phyloP scores from a whole-genome alignment of 441 rosid species.

The Erodium trifolium region DNA sequence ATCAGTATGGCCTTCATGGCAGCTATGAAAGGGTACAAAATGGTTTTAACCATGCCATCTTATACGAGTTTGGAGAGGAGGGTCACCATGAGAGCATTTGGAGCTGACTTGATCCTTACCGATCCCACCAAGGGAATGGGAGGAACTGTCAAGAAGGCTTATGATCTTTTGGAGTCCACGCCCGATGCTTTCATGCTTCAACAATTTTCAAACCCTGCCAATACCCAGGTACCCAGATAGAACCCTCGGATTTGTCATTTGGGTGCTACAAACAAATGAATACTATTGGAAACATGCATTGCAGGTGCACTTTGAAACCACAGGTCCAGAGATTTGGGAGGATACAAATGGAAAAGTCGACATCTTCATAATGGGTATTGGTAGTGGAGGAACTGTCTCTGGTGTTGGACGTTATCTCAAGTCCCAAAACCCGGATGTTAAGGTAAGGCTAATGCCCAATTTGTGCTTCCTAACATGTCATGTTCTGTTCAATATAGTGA shows the following conservation, averaged over 20 bases:
- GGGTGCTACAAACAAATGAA: not conserved
- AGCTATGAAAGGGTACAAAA: constrained; percentile 75
- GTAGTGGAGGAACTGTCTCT: constrained; percentile 90
- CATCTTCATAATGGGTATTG: constrained; percentile 89
- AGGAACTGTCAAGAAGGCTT: constrained; percentile 84
- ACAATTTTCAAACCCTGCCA: constrained; percentile 81
- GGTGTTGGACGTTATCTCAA: constrained; percentile 88
- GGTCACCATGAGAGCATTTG: constrained; percentile 84
- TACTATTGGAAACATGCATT: constrained; percentile 11
- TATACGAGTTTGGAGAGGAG: constrained; percentile 93
- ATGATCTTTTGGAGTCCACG: constrained; percentile 61
- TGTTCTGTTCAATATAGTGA: not conserved
- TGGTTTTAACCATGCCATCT: constrained; percentile 88
- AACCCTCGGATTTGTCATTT: not conserved
- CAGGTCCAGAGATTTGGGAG: constrained; percentile 96
- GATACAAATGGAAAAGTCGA: constrained; percentile 80
- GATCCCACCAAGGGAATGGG: constrained; percentile 94
- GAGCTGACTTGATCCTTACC: constrained; percentile 77
- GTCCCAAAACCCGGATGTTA: constrained; percentile 72
- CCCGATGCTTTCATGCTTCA: constrained; percentile 73
- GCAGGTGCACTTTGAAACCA: constrained; percentile 77
- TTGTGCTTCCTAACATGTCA: not conserved
- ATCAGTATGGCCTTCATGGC: constrained; percentile 92
- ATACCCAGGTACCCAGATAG: constrained; percentile 44
- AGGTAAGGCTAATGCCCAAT: constrained; percentile 32